phyloP scores from a whole-genome alignment of 768 basidiomycete species.

The Boletus barrowsii region DNA sequence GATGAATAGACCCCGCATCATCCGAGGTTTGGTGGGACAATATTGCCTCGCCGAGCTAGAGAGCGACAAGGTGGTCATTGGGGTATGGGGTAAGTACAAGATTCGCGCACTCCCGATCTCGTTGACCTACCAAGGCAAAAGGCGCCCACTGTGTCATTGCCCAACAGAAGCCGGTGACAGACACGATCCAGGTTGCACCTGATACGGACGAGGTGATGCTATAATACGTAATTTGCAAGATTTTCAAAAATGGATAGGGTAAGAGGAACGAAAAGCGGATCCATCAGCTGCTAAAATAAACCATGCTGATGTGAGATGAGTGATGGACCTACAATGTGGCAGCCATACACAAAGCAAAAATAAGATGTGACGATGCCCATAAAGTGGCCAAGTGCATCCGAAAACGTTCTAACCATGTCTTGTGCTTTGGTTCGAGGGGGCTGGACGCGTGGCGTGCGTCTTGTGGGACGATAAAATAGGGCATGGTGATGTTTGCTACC shows the following conservation, averaged over 20 bases:
- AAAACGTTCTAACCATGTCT: constrained; percentile 38
- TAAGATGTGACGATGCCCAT: constrained; percentile 75
- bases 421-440: constrained; percentile 16
- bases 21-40: constrained; percentile 53
- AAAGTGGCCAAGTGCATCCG: constrained; percentile 64
- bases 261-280: neutral
- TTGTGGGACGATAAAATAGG: constrained; percentile 49
- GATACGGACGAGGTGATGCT: constrained; percentile 71
- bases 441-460: constrained; percentile 10
- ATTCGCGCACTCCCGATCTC: neutral
- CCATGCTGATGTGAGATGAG: constrained; percentile 10
- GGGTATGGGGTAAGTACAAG: constrained; percentile 17
- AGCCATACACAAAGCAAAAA: constrained; percentile 77
- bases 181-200: constrained; percentile 73
- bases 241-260: constrained; percentile 8
- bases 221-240: neutral
- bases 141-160: constrained; percentile 92
- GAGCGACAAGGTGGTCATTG: neutral
- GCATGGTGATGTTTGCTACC: constrained; percentile 63
- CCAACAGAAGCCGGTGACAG: constrained; percentile 87
- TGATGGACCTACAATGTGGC: constrained; percentile 69
- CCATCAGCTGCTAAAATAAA: constrained; percentile 9
- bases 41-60: constrained; percentile 82
- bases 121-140: constrained; percentile 69
- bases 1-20: constrained; percentile 36